Evolutionary conservation across 129 eudicot species (phyloP), one percentile per base, ranked within the genome.

Genomic region (Arctium lappa): DNA sequence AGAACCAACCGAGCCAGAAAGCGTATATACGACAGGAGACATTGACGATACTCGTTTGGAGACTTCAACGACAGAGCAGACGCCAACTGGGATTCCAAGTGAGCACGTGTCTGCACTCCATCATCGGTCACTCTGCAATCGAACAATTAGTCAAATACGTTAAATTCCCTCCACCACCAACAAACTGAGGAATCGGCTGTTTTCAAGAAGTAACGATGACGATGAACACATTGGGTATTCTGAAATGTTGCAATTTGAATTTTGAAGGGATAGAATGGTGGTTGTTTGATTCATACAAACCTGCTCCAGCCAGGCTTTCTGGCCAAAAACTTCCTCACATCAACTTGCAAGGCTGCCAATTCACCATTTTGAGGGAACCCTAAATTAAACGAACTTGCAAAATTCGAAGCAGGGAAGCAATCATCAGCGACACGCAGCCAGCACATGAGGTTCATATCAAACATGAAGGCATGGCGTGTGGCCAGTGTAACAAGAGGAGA

Each of bases 381-480:
- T 78, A 90, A 77, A 85, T 83, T 93, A 89, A 94, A 96, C 2
- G 98, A 91, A 85, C 99, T 96, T 31, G 99, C 86, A 75, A 96
- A 96, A 88, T 91, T 96, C 31, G 98, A 96, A 10, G 98, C 90
- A 2, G 97, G 95, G 72, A 90, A 96, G 84, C 94, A 90, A 82
- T 96, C 99, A 87, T 96, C 99, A 1, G 98, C 99, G 27, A 93
- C 98, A 42, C 99, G 91, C 81, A 96, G 82, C 99, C 99, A 96
- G 78, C 99, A 96, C 96, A 83, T 96, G 72, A 96, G 94, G 74
- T 87, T 88, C 91, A 84, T 93, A 80, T 96, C 99, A 60, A 90
- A 96, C 74, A 96, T 90, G 82, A 91, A 93, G 0, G 99, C 98
- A 78, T 96, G 98, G 13, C 97, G 94, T 68, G 99, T 93, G 60